Evolutionary conservation across 2,329 filamentous ascomycete genomes (phyloP), one percentile per base, ranked within the genome.

Genomic region (Exophiala lecanii-corni): DNA sequence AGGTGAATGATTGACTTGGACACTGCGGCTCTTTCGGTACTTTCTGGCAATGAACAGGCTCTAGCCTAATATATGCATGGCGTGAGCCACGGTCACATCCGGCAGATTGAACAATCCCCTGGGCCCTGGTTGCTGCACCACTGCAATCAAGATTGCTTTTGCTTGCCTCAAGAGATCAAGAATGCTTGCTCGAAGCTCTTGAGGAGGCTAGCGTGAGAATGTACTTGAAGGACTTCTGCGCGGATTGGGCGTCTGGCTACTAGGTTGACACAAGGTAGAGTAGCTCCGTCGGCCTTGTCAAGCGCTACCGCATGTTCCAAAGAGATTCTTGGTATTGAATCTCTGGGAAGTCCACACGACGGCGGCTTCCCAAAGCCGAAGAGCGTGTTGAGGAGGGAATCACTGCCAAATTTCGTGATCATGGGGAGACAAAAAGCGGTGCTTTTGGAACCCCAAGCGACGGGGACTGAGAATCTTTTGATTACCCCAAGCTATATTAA

Each of bases 121-220:
- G n/a, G n/a, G n/a, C n/a, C n/a, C n/a, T n/a, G n/a, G 25, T 28
- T 28, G 25, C 25, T 28, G 25, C 25, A 28, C 25, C 25, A 28
- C 25, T 28, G 25, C 25, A 28, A 28, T 28, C 25, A 28, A 28
- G 25, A 28, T 28, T 28, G 25, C 25, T 28, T 28, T 28, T 28
- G 25, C 9, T 28, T 28, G 25, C 9, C 25, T 28, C 25, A 28
- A 28, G 25, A 28, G 9, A 28, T n/a, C 25, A 28, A 28, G 9
- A 28, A 28, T 28, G 25, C 25, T 28, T 28, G n/a, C 25, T 28
- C 9, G 25, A 28, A 28, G 25, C 25, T 28, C 25, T 28, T 28
- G 25, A n/a, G 25, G 25, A 28, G 25, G n/a, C n/a, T 28, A 28
- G 25, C n/a, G 25, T n/a, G 25, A 28, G 25, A 28, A 28, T 28